Evolutionary conservation across 2,329 filamentous ascomycete genomes (phyloP).

Genomic region (Ceratocystis albifundus): DNA sequence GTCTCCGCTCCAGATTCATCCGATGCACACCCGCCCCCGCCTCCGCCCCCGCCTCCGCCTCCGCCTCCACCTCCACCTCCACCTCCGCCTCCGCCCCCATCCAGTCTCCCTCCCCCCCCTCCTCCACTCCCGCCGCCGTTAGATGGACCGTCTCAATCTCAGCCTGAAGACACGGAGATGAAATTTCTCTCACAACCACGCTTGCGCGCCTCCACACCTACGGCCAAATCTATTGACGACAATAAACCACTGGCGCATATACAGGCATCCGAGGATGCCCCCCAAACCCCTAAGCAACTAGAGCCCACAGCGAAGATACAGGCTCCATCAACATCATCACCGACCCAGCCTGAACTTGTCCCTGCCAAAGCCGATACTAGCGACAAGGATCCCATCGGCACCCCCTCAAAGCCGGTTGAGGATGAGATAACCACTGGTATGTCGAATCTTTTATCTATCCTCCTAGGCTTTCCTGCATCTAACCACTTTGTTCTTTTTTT

Average conservation of each 20-base stretch:
- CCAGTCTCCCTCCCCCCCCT: background rate
- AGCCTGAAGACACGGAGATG: background rate
- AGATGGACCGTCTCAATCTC: background rate
- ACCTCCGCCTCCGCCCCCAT: background rate
- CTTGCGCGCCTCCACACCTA: constrained; percentile 7
- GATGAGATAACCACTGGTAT: background rate
- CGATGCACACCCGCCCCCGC: background rate
- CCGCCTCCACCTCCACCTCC: background rate
- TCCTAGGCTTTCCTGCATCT: background rate
- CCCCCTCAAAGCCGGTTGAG: background rate
- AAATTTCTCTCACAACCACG: background rate
- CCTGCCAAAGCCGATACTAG: background rate
- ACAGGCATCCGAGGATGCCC: background rate
- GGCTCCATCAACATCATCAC: background rate
- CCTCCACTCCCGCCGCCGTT: background rate
- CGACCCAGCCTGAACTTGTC: background rate
- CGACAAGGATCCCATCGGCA: background rate
- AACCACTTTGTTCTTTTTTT: background rate
- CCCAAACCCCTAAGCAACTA: background rate
- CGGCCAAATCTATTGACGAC: background rate
- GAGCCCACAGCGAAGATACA: background rate
- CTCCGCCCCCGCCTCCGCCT: background rate
- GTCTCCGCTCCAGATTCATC: background rate
- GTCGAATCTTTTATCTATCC: background rate
- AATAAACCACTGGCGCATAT: background rate